phyloP scores from a whole-genome alignment of 352 stramenopile genomes.

The Halophytophthora polymorphica region DNA sequence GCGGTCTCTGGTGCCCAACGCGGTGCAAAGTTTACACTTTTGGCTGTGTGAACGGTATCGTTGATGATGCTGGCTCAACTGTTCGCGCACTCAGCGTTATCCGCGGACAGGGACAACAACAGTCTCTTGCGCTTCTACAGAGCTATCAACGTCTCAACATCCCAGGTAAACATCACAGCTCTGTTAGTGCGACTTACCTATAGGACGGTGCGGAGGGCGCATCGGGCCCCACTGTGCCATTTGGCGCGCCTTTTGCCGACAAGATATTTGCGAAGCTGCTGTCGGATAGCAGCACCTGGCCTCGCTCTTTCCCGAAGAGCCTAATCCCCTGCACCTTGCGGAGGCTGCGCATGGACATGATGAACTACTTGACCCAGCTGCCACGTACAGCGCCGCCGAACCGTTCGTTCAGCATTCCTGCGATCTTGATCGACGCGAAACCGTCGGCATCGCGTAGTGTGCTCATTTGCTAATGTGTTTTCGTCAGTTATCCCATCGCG shows the following conservation, averaged over 20 bases:
- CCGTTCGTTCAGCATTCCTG: slow-evolving; percentile 80
- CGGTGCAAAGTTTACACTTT: slow-evolving; percentile 56
- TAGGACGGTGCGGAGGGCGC: slow-evolving; percentile 57
- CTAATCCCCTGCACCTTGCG: slow-evolving; percentile 77
- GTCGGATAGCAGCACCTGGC: slow-evolving; percentile 67
- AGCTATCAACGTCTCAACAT: slow-evolving; percentile 5
- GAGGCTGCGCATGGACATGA: slow-evolving; percentile 72
- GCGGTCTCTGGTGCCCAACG: slow-evolving; percentile 70
- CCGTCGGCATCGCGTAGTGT: too few species aligned
- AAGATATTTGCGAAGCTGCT: slow-evolving; percentile 79
- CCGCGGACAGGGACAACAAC: slow-evolving; percentile 74
- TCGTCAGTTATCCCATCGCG: too few species aligned
- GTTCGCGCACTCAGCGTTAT: slow-evolving; percentile 63
- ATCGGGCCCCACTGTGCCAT: slow-evolving; percentile 60
- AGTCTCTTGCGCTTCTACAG: slow-evolving; percentile 72
- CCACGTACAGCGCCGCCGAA: slow-evolving; percentile 78
- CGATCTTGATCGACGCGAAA: too few species aligned
- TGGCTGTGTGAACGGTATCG: slow-evolving; percentile 68
- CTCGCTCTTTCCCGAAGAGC: slow-evolving; percentile 82
- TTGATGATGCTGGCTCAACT: slow-evolving; percentile 81
- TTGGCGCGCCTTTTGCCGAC: slow-evolving; percentile 66
- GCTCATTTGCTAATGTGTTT: too few species aligned
- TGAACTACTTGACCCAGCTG: slow-evolving; percentile 78
- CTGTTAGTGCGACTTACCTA: slow-evolving; percentile 36
- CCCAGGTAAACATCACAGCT: not conserved